Evolutionary conservation across 164 flowering plant species (phyloP), one percentile per base, ranked within the genome.

Genomic region (Tetracentron sinense): DNA sequence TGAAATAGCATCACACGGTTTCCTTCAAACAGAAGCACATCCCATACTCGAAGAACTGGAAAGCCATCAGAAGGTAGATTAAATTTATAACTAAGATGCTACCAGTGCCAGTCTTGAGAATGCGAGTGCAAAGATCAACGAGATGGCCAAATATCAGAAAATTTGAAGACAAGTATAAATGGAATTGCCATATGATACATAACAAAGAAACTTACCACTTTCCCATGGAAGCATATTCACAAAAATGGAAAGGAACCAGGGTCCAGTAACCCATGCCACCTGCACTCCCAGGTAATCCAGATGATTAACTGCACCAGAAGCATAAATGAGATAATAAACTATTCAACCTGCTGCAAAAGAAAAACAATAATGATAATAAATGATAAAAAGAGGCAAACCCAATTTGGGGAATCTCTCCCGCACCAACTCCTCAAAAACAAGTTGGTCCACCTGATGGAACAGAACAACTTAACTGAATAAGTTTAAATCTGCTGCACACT

Each of bases 181-280:
- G 21, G 33, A 28, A 69, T 58, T 47, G 30, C n/a, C n/a, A 44
- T 66, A n/a, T 35, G 49, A 65, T 33, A 49, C 59, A n/a, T n/a
- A 66, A 60, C 42, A 65, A 65, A 77, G 78, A 82, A 73, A 72
- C 90, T 87, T 78, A 87, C 93, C 87, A 85, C 94, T 92, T 89
- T 94, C 97, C 99, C 97, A 94, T 28, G 99, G 99, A 76, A 94
- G 93, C 96, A 94, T 88, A 72, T 94, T 94, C 85, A 89, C 83
- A 63, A 94, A 94, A 59, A 91, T 94, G 66, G 99, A 82, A 64
- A 94, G 96, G 78, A 94, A 91, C 99, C 99, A 94, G 29, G 99
- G 96, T 63, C 96, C 99, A 63, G 87, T 81, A 56, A 91, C 92
- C 97, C 97, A 94, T 72, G 93, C 92, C 66, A 88, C 92, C 68